These are phyloP conservation scores for Neurospora sp. DNA, from an alignment of 495 filamentous ascomycete species.

Conservation along the genomic window DNA sequence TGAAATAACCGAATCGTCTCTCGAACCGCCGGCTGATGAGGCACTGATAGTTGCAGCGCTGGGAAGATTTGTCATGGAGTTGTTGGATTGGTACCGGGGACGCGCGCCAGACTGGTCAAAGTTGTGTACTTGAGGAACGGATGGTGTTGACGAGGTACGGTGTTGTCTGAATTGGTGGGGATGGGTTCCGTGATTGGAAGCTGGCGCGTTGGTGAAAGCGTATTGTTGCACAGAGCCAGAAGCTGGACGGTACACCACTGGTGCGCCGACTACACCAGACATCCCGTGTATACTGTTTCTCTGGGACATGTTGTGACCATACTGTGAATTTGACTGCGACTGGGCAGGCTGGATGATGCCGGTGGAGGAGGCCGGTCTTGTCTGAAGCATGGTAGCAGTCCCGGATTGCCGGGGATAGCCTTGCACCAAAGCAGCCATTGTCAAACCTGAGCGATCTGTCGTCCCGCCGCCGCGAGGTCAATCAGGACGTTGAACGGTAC, in stretches of 20 bases:
- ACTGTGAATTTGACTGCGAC: conserved; percentile 46
- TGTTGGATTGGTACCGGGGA: conserved; percentile 49
- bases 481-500: background rate
- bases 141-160: conserved; percentile 56
- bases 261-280: conserved; percentile 35
- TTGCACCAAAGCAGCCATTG: conserved; percentile 88
- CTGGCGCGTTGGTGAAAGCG: conserved; percentile 71
- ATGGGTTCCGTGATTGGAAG: conserved; percentile 45
- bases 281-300: conserved; percentile 54
- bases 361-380: conserved; percentile 61
- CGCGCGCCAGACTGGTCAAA: conserved; percentile 38
- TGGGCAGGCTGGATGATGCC: conserved; percentile 50
- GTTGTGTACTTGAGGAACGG: conserved; percentile 44
- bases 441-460: conserved; percentile 15
- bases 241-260: conserved; percentile 59
- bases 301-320: conserved; percentile 41
- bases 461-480: background rate
- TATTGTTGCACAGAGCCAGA: conserved; percentile 71
- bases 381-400: conserved; percentile 73
- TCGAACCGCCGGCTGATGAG: conserved; percentile 9
- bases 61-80: conserved; percentile 40
- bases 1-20: conserved; percentile 25
- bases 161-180: conserved; percentile 62
- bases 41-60: conserved; percentile 16
- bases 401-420: conserved; percentile 74